Evolutionary conservation across 1,284 basidiomycete genomes (phyloP).

Genomic region (Cryptococcus wingfieldii): DNA sequence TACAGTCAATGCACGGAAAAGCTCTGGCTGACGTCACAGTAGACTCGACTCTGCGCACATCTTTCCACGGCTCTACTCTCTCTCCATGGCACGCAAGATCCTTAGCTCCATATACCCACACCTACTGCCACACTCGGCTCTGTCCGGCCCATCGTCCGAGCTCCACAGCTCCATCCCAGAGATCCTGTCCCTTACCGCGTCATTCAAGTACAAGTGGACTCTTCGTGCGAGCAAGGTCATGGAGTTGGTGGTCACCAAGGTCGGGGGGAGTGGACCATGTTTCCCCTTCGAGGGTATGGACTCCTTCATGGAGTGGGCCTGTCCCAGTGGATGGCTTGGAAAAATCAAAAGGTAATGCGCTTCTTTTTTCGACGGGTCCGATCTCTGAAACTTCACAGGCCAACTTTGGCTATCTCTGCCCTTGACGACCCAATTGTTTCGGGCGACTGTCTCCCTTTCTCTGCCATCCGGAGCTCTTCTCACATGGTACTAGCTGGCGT

Average conservation of each 20-base stretch:
- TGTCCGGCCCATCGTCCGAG: constrained; percentile 14
- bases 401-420: constrained; percentile 71
- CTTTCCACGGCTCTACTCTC: constrained; percentile 62
- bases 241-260: constrained; percentile 22
- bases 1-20: background rate
- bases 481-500: constrained; percentile 69
- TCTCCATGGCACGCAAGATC: constrained; percentile 49
- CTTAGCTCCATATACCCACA: constrained; percentile 19
- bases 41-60: constrained; percentile 19
- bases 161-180: constrained; percentile 21
- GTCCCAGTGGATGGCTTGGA: constrained; percentile 25
- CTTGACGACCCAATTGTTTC: constrained; percentile 79
- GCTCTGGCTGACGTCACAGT: background rate
- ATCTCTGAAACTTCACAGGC: constrained; percentile 11
- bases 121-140: constrained; percentile 14
- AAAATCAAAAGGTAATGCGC: constrained; percentile 23
- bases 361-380: background rate
- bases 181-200: constrained; percentile 15
- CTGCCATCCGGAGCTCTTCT: constrained; percentile 57
- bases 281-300: constrained; percentile 25
- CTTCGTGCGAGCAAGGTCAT: constrained; percentile 21
- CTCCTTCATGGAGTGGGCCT: constrained; percentile 43
- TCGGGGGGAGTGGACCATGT: constrained; percentile 19
- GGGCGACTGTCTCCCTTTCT: constrained; percentile 52
- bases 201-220: constrained; percentile 13